These are phyloP conservation scores for Ceratobasidium sp. DNA, from an alignment of 1,284 basidiomycete genomes.

Conservation along the genomic window DNA sequence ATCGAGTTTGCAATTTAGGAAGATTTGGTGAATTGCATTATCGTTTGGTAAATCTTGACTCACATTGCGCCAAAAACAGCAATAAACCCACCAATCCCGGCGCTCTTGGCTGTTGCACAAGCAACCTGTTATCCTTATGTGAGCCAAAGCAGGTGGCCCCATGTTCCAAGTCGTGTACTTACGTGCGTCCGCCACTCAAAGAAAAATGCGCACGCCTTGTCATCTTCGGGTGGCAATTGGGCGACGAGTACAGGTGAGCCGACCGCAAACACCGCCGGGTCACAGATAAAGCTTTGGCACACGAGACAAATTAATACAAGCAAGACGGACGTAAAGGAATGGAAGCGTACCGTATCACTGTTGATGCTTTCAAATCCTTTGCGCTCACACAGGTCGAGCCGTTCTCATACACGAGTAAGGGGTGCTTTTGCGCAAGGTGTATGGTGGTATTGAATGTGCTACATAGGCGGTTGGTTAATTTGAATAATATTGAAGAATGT, in stretches of 20 bases:
- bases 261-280: conserved; percentile 55
- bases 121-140: conserved; percentile 56
- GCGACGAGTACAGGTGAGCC: conserved; percentile 64
- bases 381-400: conserved; percentile 65
- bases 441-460: conserved; percentile 70
- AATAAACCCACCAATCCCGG: conserved; percentile 58
- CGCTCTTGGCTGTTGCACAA: conserved; percentile 64
- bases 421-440: conserved; percentile 56
- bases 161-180: conserved; percentile 44
- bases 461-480: not conserved
- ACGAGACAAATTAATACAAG: not conserved
- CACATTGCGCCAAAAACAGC: conserved; percentile 62
- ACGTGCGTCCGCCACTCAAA: conserved; percentile 77
- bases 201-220: conserved; percentile 67
- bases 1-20: not conserved
- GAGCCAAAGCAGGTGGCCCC: not conserved
- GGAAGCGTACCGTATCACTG: conserved; percentile 64
- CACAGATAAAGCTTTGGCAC: conserved; percentile 65
- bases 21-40: too few species aligned
- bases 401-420: conserved; percentile 59
- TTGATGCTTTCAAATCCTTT: conserved; percentile 59
- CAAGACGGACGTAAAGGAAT: conserved; percentile 43
- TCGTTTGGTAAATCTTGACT: conserved; percentile 42
- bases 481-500: not conserved
- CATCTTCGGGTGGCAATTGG: conserved; percentile 67